Conservation (phyloP, 2,329 filamentous ascomycete species). For the Apiospora koreana region DNA sequence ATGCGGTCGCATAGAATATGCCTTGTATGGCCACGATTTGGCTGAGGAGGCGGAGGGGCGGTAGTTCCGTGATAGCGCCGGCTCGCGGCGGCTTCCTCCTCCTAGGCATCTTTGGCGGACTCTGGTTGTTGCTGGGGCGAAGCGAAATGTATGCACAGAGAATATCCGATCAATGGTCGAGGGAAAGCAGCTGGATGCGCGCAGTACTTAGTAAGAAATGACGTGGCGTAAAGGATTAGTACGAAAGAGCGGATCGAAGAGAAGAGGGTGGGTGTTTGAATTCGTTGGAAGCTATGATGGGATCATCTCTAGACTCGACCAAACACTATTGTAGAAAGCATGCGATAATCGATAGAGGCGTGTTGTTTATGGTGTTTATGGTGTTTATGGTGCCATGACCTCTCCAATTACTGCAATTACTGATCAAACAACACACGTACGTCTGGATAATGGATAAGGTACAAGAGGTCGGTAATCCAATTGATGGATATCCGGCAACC, state of each 20-base stretch:
- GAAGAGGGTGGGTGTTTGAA: conserved; percentile 2
- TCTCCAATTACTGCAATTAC: not conserved
- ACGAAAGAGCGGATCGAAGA: conserved; percentile 15
- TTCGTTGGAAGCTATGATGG: conserved; percentile 3
- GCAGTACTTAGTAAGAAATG: not conserved
- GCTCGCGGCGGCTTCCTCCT: conserved; percentile 59
- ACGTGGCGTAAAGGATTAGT: not conserved
- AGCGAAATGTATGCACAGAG: not conserved
- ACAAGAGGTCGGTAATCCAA: too few relatives aligned
- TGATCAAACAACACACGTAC: not conserved
- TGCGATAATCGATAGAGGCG: not conserved
- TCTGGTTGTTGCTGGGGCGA: not conserved
- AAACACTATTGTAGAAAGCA: not conserved
- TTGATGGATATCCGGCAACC: not conserved
- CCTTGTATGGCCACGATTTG: conserved; percentile 60
- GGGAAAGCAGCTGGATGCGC: not conserved
- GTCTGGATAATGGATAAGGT: too few relatives aligned
- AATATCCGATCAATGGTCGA: not conserved
- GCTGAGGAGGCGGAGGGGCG: conserved; percentile 58
- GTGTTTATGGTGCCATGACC: not conserved
- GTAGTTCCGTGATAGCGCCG: conserved; percentile 62
- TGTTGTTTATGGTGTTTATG: not conserved
- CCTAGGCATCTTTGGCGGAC: conserved; percentile 43
- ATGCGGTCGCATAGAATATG: conserved; percentile 54
- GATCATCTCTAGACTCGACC: conserved; percentile 2